phyloP scores from a whole-genome alignment of 2,329 filamentous ascomycete species.

The Emmonsiellopsis sp. region DNA sequence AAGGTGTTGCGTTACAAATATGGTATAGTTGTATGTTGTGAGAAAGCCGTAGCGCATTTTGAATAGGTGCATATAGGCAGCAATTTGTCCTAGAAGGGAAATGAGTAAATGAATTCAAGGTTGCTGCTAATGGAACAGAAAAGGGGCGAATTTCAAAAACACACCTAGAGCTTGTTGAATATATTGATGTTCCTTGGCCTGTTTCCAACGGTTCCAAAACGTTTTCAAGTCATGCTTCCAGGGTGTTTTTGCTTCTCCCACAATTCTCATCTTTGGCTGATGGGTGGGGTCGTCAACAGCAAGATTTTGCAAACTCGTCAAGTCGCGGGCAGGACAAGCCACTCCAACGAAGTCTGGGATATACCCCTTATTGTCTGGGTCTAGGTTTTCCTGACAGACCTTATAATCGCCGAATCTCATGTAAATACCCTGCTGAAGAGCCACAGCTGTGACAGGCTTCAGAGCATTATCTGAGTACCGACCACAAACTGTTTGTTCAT shows the following conservation, averaged over 20 bases:
- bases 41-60: conserved; percentile 9
- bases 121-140: background rate
- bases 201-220: background rate
- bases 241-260: conserved; percentile 10
- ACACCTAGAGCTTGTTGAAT: conserved; percentile 2
- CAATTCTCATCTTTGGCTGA: conserved; percentile 1
- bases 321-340: background rate
- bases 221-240: conserved; percentile 6
- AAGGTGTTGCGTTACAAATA: conserved; percentile 6
- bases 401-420: background rate
- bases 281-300: background rate
- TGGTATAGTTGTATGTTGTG: conserved; percentile 9
- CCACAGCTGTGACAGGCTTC: background rate
- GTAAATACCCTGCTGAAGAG: background rate
- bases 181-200: background rate
- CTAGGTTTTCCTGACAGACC: background rate
- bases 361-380: background rate
- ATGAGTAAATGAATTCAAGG: background rate
- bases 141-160: background rate
- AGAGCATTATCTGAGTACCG: background rate
- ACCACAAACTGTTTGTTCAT: background rate
- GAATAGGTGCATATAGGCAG: conserved; percentile 7
- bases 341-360: background rate
- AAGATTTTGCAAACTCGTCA: background rate
- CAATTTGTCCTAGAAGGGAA: conserved; percentile 9